These are phyloP conservation scores for Mycosphaerella arachidis DNA, from an alignment of 2,329 filamentous ascomycete genomes.

Conservation along the genomic window DNA sequence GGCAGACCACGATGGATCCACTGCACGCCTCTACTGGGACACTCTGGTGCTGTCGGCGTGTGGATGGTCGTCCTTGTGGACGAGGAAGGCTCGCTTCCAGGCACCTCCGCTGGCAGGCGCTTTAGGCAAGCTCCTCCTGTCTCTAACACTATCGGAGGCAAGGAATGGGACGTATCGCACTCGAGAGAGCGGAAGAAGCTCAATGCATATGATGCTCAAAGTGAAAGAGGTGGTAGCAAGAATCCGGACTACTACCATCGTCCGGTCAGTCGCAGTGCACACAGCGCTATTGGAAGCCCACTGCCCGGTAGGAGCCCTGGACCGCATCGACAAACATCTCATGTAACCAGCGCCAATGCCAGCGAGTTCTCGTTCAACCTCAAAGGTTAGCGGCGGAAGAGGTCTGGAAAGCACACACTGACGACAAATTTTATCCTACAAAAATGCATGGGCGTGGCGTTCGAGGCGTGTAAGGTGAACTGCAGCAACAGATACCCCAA, in stretches of 20 bases:
- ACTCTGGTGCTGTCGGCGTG: constrained; percentile 64
- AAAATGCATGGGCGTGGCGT: background rate
- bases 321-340: constrained; percentile 6
- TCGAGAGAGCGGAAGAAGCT: constrained; percentile 16
- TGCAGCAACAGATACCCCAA: background rate
- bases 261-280: constrained; percentile 9
- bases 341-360: constrained; percentile 14
- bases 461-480: background rate
- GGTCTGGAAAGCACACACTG: background rate
- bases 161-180: constrained; percentile 28
- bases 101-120: constrained; percentile 22
- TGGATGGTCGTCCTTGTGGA: constrained; percentile 76
- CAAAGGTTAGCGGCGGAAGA: background rate
- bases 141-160: constrained; percentile 30
- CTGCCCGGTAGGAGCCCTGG: constrained; percentile 9
- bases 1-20: constrained; percentile 71
- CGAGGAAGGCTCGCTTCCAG: constrained; percentile 39
- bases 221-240: constrained; percentile 17
- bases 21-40: constrained; percentile 66
- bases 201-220: constrained; percentile 21
- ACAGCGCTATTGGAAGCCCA: constrained; percentile 8
- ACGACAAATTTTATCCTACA: background rate
- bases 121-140: constrained; percentile 37
- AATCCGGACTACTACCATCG: constrained; percentile 11
- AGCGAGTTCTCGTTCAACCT: constrained; percentile 25